These are phyloP conservation scores for Talaromyces borbonicus DNA, from an alignment of 495 filamentous ascomycete genomes.

Conservation along the genomic window DNA sequence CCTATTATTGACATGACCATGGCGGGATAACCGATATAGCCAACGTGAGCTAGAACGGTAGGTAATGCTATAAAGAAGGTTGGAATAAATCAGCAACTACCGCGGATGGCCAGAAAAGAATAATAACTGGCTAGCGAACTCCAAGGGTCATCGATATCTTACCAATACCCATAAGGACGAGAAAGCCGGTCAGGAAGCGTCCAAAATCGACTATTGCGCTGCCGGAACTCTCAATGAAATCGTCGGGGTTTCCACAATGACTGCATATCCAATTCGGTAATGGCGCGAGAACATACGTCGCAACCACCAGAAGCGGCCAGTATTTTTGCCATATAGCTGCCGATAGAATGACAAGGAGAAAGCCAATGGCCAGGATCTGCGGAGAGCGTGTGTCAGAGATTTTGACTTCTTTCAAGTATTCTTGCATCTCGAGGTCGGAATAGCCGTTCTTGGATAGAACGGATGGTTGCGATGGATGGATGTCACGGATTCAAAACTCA, in stretches of 20 bases:
- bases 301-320: constrained; percentile 88
- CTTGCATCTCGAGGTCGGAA: too few species aligned
- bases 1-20: constrained; percentile 94
- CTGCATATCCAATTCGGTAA: constrained; percentile 93
- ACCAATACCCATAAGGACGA: constrained; percentile 99
- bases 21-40: constrained; percentile 67
- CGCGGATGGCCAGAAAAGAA: not conserved
- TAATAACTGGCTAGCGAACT: too few species aligned
- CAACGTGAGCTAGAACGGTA: constrained; percentile 75
- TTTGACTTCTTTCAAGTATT: constrained; percentile 8
- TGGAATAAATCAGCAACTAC: not conserved
- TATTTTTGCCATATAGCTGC: constrained; percentile 90
- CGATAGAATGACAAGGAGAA: constrained; percentile 97
- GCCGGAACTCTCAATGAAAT: constrained; percentile 82
- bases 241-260: constrained; percentile 84
- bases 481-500: constrained; percentile 25
- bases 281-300: constrained; percentile 87
- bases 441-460: too few species aligned
- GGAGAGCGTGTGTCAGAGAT: constrained; percentile 4
- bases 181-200: constrained; percentile 85
- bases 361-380: constrained; percentile 91
- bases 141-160: too few species aligned
- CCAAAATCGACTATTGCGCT: constrained; percentile 83
- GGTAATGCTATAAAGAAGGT: constrained; percentile 67
- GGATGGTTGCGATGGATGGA: not conserved